phyloP scores from a whole-genome alignment of 306 rosid species.

The Castanopsis chinensis region DNA sequence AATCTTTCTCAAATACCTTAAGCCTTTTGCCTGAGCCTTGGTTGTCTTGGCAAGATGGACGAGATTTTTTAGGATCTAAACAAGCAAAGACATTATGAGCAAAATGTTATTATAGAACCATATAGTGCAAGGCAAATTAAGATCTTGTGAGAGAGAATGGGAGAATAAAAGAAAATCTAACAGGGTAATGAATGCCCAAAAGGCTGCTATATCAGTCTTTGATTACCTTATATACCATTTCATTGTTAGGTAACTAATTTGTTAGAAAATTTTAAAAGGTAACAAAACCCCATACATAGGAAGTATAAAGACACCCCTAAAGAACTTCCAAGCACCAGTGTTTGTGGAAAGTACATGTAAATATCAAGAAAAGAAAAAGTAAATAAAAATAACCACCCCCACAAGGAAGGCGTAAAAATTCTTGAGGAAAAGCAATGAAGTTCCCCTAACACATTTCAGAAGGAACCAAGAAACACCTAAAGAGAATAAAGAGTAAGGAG shows the following conservation, averaged over 20 bases:
- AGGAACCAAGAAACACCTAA: background rate
- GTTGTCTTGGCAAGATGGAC: conserved; percentile 45
- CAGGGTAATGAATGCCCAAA: background rate
- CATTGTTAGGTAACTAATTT: no score
- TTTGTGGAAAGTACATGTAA: background rate
- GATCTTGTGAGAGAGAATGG: background rate
- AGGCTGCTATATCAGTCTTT: background rate
- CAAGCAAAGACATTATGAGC: conserved; percentile 17
- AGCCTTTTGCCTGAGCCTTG: conserved; percentile 50
- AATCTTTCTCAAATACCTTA: conserved; percentile 44
- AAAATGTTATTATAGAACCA: conserved; percentile 6
- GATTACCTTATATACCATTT: no score
- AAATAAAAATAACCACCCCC: background rate
- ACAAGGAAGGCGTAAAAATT: background rate
- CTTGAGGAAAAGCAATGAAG: background rate
- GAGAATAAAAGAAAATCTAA: background rate
- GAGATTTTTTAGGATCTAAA: conserved; percentile 36
- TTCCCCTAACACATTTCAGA: background rate
- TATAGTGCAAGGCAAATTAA: background rate
- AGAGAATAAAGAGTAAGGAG: background rate
- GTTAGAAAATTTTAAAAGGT: no score
- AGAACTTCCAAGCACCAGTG: background rate
- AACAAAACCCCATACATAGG: background rate
- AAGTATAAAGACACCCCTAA: background rate
- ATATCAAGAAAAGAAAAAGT: background rate